Evolutionary conservation across 495 filamentous ascomycete species (phyloP), one percentile per base, ranked within the genome.

Genomic region (Annulohypoxylon moriforme): DNA sequence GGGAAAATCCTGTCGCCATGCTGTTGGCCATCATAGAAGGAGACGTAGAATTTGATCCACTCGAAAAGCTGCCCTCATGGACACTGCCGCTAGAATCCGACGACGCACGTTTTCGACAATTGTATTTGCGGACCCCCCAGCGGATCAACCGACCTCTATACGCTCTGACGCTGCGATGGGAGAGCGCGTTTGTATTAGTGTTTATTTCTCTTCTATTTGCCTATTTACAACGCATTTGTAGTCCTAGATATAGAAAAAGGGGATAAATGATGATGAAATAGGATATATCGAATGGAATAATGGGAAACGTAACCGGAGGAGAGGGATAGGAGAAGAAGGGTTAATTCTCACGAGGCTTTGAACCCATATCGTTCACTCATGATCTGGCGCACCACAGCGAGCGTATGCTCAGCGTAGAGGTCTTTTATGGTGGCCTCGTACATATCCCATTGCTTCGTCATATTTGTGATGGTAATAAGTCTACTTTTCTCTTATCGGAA

Each of bases 41-140:
- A 10, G 70, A 68, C 11, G 46, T 56, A 16, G 58, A 13, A 10
- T 65, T 65, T n/a, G 64, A 62, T 0, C 44, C 52, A 34, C 59
- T 64, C 20, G 61, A 53, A 40, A 67, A 60, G 7, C 27, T 31
- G 16, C 40, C 44, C n/a, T 33, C 57, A 14, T 57, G 47, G 24
- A 29, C 58, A n/a, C 49, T 56, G 34, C 56, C 47, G 55, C 72
- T 64, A 1, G 31, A 50, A 52, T 60, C 67, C 24, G 59, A 46
- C 10, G 65, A 55, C 7, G 46, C 60, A 29, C 72, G 76, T 47
- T 74, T 78, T 27, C 81, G 78, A 50, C 77, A 76, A 7, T 82
- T 79, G 69, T 84, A 84, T 70, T 84, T 84, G 74, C 76, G 72
- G 27, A 83, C 60, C n/a, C 77, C 76, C 82, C 82, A 84, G 66